phyloP scores from a whole-genome alignment of 176 grass and related monocot genomes.

The Bonia amplexicaulis region DNA sequence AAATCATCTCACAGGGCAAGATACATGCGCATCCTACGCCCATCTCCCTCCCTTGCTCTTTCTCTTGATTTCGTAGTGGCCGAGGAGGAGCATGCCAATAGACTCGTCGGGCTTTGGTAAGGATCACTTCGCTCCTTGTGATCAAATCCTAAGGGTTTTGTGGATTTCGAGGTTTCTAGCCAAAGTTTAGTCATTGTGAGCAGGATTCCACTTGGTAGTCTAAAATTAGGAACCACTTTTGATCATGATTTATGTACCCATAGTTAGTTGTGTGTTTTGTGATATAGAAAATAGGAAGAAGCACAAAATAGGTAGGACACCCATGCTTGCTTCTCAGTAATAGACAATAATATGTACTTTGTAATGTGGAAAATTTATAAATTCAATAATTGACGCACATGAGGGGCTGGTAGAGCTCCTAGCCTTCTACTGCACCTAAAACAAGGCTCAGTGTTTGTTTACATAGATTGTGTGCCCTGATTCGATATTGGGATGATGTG shows the following conservation, averaged over 20 bases:
- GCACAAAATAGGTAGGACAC: background rate
- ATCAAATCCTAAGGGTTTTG: background rate
- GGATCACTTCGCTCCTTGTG: background rate
- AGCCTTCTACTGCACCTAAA: background rate
- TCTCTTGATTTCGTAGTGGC: too few species aligned
- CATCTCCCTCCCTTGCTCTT: too few species aligned
- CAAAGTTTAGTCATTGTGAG: background rate
- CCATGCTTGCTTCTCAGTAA: background rate
- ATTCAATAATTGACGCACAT: background rate
- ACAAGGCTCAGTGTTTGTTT: background rate
- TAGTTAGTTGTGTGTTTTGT: slow-evolving; percentile 1
- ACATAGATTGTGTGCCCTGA: background rate
- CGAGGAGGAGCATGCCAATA: slow-evolving; percentile 63
- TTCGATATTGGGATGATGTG: background rate
- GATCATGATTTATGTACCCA: background rate
- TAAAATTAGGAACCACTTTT: background rate
- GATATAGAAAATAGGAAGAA: background rate
- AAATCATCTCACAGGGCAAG: too few species aligned
- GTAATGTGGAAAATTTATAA: background rate
- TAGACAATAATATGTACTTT: background rate
- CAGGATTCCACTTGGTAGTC: background rate
- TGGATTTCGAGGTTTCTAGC: background rate
- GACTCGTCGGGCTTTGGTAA: slow-evolving; percentile 68
- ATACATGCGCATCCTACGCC: too few species aligned
- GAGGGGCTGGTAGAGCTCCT: background rate